These are phyloP conservation scores for Omphalea diandra DNA, from an alignment of 441 rosid species.

Conservation along the genomic window DNA sequence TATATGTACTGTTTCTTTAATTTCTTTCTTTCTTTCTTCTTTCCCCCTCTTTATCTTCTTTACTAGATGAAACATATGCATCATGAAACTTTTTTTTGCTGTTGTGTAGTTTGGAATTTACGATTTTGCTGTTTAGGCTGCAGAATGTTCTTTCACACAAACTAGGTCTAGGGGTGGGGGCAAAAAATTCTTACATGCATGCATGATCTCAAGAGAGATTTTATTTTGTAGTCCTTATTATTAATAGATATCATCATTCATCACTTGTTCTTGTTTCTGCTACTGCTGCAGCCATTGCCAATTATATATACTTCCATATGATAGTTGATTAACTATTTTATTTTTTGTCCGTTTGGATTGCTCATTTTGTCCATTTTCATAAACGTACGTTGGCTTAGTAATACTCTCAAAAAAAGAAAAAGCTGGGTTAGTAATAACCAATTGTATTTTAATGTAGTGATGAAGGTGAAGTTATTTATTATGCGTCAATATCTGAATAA, in stretches of 20 bases:
- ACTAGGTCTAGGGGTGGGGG: neutral
- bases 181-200: neutral
- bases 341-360: too few species aligned
- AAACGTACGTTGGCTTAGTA: too few species aligned
- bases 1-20: neutral
- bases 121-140: slow-evolving; percentile 2
- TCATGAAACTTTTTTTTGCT: neutral
- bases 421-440: too few species aligned
- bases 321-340: too few species aligned
- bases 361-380: too few species aligned
- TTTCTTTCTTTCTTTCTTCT: neutral
- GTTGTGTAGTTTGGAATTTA: slow-evolving; percentile 1
- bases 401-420: too few species aligned
- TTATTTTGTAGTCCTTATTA: neutral
- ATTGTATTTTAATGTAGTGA: too few species aligned
- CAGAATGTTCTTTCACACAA: slow-evolving; percentile 8
- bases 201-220: neutral
- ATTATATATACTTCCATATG: too few species aligned
- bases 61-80: neutral
- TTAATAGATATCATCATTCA: neutral
- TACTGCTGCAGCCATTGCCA: too few species aligned
- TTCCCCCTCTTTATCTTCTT: neutral
- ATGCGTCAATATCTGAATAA: too few species aligned
- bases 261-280: neutral
- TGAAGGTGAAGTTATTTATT: too few species aligned